Evolutionary conservation across 2,329 filamentous ascomycete species (phyloP), one percentile per base, ranked within the genome.

Genomic region (Aotearoamyces nothofagi): DNA sequence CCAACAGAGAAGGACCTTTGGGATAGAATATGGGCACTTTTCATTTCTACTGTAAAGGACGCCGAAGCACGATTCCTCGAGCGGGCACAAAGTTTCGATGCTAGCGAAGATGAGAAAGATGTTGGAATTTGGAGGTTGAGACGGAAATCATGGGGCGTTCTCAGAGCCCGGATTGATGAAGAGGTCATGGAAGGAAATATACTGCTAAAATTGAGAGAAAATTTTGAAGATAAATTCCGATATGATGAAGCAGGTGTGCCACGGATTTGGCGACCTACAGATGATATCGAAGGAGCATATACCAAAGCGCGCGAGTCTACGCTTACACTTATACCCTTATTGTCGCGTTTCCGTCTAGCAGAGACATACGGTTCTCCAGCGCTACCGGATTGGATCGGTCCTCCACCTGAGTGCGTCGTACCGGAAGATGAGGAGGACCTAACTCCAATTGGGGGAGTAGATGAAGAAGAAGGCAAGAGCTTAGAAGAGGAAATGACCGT

Each of bases 221-320:
- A 94, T 58, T 98, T 98, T 42, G 90, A 98, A 56, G 90, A 98
- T 59, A 94, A 93, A 56, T 98, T 98, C 68, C 78, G 90, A 39
- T 98, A 98, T 46, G 90, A 98, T 45, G 86, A 94, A 34, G 74
- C 75, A 5, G 90, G 90, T 15, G 90, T 98, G 4, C 90, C 90
- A 4, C 70, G 90, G 34, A 93, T 98, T 54, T 98, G 90, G 90
- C 75, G 86, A 14, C 90, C 90, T 2, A 86, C 78, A 2, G 90
- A 98, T 50, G 90, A 98, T 48, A 98, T 98, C 36, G 90, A 98
- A 58, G 86, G 87, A 25, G 62, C 92, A 23, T 98, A 96, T 55
- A 94, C 84, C 19, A 78, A 75, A 38, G 87, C 90, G 3, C 73
- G 87, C 39, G 87, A 96, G 55, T 92, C 83, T 4, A 98, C 90